phyloP scores from a whole-genome alignment of 2,329 filamentous ascomycete species.

The Drechslerella coelobrocha region DNA sequence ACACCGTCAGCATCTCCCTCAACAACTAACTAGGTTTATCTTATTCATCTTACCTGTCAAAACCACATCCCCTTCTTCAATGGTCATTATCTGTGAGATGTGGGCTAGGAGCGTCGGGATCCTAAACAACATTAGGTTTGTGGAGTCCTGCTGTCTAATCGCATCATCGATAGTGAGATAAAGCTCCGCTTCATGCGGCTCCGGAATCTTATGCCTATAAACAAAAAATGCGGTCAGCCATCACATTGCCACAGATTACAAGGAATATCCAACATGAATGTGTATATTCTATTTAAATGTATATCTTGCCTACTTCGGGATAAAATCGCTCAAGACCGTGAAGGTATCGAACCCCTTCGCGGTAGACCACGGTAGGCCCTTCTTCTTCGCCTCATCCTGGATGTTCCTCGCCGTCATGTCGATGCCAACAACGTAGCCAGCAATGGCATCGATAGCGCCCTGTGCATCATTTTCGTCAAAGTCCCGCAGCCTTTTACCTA shows the following conservation, averaged over 20 bases:
- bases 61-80: constrained; percentile 89
- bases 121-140: constrained; percentile 90
- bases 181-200: constrained; percentile 87
- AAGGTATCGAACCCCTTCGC: constrained; percentile 99
- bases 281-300: not conserved
- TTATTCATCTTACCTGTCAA: constrained; percentile 65
- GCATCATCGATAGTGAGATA: constrained; percentile 84
- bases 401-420: constrained; percentile 97
- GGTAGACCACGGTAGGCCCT: constrained; percentile 94
- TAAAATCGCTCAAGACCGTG: constrained; percentile 81
- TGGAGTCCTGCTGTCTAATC: constrained; percentile 81
- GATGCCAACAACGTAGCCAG: constrained; percentile 86
- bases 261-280: no score
- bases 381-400: constrained; percentile 96
- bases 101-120: constrained; percentile 87
- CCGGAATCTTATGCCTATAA: constrained; percentile 69
- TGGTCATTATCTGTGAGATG: constrained; percentile 92
- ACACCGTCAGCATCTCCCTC: not conserved
- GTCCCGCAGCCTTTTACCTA: constrained; percentile 80
- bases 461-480: constrained; percentile 75
- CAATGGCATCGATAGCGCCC: constrained; percentile 43
- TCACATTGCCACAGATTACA: no score
- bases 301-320: constrained; percentile 66
- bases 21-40: not conserved
- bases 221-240: not conserved